A percentile compares a stretch with the other conserved stretches of the same genome.
These are phyloP conservation scores for Fusarium scirpi DNA, from an alignment of 2,329 filamentous ascomycete genomes.

Conservation along the genomic window DNA sequence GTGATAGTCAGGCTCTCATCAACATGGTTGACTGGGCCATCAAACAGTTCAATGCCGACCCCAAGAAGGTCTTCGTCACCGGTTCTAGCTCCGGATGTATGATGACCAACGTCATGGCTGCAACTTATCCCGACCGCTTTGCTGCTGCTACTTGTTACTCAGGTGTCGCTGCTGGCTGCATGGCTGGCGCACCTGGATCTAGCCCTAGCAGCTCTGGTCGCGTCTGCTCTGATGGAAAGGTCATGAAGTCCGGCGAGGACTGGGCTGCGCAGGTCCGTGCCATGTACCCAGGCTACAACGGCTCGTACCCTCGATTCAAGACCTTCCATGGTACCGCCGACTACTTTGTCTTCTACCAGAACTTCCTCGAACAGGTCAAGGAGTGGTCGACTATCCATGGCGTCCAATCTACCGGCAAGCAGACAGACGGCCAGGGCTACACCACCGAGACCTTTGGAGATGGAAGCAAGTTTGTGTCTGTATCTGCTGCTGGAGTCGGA, in stretches of 20 bases:
- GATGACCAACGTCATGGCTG: constrained; percentile 23
- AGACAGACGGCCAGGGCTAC: background rate
- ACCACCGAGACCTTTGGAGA: constrained; percentile 10
- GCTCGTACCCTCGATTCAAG: constrained; percentile 8
- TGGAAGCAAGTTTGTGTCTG: constrained; percentile 10
- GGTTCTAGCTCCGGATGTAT: constrained; percentile 17
- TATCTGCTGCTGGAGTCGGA: constrained; percentile 13
- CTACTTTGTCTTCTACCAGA: constrained; percentile 8
- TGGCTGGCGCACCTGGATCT: constrained; percentile 9
- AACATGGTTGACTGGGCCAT: constrained; percentile 15
- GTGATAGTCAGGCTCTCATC: constrained; percentile 18
- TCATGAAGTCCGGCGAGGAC: background rate
- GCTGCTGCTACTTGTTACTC: constrained; percentile 15
- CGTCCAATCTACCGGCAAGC: background rate
- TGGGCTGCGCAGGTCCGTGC: constrained; percentile 5
- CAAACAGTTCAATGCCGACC: constrained; percentile 3
- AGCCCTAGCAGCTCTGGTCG: constrained; percentile 13
- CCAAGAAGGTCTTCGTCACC: constrained; percentile 9
- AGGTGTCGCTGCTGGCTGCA: constrained; percentile 13
- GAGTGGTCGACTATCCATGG: constrained; percentile 12
- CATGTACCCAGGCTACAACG: constrained; percentile 15
- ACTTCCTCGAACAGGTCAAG: constrained; percentile 19
- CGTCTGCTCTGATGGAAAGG: constrained; percentile 6
- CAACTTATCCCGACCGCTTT: constrained; percentile 12
- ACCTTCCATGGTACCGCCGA: constrained; percentile 11